A percentile compares a stretch with the other conserved stretches of the same genome.
Evolutionary conservation across 2,329 filamentous ascomycete genomes (phyloP).

Genomic region (Plenodomus biglobosus): DNA sequence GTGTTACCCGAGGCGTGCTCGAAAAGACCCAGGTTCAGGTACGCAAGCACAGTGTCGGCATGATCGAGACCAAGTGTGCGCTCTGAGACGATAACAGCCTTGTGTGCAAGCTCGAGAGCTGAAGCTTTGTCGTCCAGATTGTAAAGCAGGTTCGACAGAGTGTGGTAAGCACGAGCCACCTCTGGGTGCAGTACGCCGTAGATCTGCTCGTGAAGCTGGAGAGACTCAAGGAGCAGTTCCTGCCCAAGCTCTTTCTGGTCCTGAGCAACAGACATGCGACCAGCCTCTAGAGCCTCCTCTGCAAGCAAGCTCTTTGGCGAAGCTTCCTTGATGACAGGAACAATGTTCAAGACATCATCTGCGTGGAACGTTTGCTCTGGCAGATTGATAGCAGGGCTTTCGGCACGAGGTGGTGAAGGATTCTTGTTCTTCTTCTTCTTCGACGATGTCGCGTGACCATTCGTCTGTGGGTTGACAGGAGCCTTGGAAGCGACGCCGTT

Average conservation of each 20-base stretch:
- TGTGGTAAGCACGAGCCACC: constrained; percentile 93
- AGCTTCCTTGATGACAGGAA: constrained; percentile 94
- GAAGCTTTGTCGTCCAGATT: constrained; percentile 97
- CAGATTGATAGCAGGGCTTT: constrained; percentile 49
- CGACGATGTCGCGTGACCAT: constrained; percentile 40
- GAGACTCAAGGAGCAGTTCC: constrained; percentile 90
- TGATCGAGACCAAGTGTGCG: constrained; percentile 92
- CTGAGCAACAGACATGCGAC: constrained; percentile 92
- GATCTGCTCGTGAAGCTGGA: constrained; percentile 97
- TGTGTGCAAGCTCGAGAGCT: constrained; percentile 91
- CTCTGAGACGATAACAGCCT: constrained; percentile 95
- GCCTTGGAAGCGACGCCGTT: constrained; percentile 20
- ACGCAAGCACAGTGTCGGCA: constrained; percentile 89
- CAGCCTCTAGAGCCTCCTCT: constrained; percentile 93
- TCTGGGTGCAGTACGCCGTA: constrained; percentile 97
- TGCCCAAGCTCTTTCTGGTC: constrained; percentile 94
- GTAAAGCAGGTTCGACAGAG: constrained; percentile 92
- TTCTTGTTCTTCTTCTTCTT: constrained; percentile 56
- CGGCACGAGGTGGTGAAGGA: constrained; percentile 51
- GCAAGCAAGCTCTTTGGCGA: constrained; percentile 86
- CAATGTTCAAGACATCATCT: constrained; percentile 87
- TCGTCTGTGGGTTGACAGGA: constrained; percentile 35
- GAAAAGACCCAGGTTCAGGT: constrained; percentile 93
- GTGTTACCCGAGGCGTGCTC: constrained; percentile 92
- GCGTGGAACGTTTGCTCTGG: constrained; percentile 68